phyloP scores from a whole-genome alignment of 2,329 filamentous ascomycete genomes.

The Penicillium sp. region DNA sequence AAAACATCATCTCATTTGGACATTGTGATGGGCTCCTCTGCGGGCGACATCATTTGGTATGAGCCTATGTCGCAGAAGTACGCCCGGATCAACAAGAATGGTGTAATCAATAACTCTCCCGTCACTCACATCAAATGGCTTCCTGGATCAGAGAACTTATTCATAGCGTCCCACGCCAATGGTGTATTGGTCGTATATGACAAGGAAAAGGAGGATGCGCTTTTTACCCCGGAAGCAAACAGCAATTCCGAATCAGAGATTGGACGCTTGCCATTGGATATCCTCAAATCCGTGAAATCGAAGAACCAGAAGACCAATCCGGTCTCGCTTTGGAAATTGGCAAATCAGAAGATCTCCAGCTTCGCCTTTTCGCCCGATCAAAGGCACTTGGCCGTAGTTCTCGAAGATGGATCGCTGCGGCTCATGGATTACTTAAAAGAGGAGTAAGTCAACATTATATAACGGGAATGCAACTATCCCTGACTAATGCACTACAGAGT shows the following conservation, averaged over 20 bases:
- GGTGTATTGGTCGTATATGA: conserved; percentile 91
- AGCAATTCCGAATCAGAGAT: conserved; percentile 28
- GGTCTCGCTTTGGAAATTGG: conserved; percentile 87
- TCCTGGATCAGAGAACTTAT: conserved; percentile 88
- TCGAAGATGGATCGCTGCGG: conserved; percentile 84
- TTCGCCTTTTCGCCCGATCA: conserved; percentile 91
- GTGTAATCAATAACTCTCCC: conserved; percentile 80
- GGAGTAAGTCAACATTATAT: conserved; percentile 58
- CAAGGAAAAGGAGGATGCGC: conserved; percentile 90
- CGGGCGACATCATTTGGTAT: conserved; percentile 97
- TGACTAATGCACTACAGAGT: conserved; percentile 55
- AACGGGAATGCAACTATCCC: neutral
- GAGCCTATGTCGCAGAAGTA: conserved; percentile 97
- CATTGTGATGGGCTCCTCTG: conserved; percentile 92
- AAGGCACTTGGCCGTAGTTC: conserved; percentile 81
- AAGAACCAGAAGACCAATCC: conserved; percentile 93
- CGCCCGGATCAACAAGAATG: conserved; percentile 93
- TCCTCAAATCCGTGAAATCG: conserved; percentile 90
- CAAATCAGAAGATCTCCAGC: conserved; percentile 84
- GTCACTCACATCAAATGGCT: conserved; percentile 91
- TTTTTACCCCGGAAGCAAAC: conserved; percentile 67
- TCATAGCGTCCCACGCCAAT: conserved; percentile 88
- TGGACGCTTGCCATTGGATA: conserved; percentile 54
- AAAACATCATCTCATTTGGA: conserved; percentile 80
- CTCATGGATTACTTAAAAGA: conserved; percentile 92